A percentile compares a stretch with the other conserved stretches of the same genome.
Conservation (phyloP, 768 basidiomycete genomes). For the Coprinopsis cinerea region DNA sequence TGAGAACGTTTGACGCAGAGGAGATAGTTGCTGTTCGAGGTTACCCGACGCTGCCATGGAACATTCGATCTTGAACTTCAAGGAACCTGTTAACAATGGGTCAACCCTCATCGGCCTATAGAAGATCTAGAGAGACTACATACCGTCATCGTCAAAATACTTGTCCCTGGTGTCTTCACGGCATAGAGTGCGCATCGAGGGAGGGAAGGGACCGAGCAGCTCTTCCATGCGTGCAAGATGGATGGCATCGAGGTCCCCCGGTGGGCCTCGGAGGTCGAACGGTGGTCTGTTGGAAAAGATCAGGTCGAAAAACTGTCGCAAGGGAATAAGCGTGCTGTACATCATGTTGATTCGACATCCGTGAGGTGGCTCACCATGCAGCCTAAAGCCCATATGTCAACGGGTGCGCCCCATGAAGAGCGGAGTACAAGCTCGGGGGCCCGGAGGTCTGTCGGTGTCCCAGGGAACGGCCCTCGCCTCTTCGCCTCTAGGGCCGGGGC, state of each 20-base stretch:
- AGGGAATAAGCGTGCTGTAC: too few relatives aligned
- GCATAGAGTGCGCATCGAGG: conserved; percentile 15
- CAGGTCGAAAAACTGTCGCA: not conserved
- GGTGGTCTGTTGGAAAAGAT: not conserved
- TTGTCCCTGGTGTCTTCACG: conserved; percentile 3
- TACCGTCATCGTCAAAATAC: conserved; percentile 17
- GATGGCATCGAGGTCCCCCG: not conserved
- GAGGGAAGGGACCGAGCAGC: conserved; percentile 15
- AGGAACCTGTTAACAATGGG: not conserved
- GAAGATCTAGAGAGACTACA: not conserved
- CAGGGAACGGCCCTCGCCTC: too few relatives aligned
- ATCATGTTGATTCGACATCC: conserved; percentile 2
- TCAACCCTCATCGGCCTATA: not conserved
- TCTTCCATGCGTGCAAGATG: conserved; percentile 17
- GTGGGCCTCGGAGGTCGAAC: not conserved
- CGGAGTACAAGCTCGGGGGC: conserved; percentile 23
- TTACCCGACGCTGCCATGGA: not conserved
- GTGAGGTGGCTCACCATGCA: conserved; percentile 17
- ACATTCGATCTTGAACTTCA: not conserved
- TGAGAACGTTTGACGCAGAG: not conserved
- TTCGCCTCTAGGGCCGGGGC: too few relatives aligned
- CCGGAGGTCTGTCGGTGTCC: conserved; percentile 5
- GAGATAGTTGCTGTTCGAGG: not conserved
- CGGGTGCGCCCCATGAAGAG: conserved; percentile 14
- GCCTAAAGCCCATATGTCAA: conserved; percentile 24